phyloP scores from a whole-genome alignment of 192 early-diverging fungal species.

The Dispira simplex region DNA sequence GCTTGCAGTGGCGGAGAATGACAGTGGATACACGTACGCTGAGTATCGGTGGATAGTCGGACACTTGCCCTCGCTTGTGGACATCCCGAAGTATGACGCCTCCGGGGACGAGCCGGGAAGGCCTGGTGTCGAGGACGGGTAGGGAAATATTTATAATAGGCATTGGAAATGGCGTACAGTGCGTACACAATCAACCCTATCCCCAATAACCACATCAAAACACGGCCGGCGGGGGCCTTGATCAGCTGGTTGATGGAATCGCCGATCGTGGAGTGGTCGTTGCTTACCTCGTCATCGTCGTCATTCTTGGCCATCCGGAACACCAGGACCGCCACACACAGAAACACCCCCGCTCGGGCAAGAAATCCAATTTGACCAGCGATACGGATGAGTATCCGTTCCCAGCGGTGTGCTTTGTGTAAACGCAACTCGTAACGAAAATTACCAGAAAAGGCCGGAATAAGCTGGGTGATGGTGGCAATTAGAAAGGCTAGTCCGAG shows the following conservation, averaged over 20 bases:
- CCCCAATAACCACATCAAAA: constrained; percentile 17
- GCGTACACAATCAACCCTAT: constrained; percentile 18
- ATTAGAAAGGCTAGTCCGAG: constrained; percentile 26
- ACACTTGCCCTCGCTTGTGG: too few species aligned
- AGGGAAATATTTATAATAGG: constrained; percentile 21
- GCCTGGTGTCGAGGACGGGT: constrained; percentile 13
- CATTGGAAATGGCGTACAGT: constrained; percentile 16
- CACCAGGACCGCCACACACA: constrained; percentile 27
- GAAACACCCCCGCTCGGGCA: constrained; percentile 27
- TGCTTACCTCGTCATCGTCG: constrained; percentile 6
- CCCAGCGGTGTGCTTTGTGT: constrained; percentile 9
- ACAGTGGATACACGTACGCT: too few species aligned
- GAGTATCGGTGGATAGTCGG: too few species aligned
- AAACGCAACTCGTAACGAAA: constrained; percentile 21
- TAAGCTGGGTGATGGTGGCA: constrained; percentile 23
- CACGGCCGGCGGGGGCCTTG: constrained; percentile 10
- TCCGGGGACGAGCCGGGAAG: background rate
- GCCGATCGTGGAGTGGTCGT: constrained; percentile 14
- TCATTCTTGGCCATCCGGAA: constrained; percentile 12
- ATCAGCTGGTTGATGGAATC: constrained; percentile 18
- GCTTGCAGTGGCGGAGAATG: too few species aligned
- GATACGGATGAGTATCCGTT: constrained; percentile 14
- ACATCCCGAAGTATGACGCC: too few species aligned
- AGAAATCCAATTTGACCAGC: constrained; percentile 28
- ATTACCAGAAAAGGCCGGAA: constrained; percentile 17